Base-by-base conservation (phyloP, 179 eudicot genomes). In the Camellia oleifera region DNA sequence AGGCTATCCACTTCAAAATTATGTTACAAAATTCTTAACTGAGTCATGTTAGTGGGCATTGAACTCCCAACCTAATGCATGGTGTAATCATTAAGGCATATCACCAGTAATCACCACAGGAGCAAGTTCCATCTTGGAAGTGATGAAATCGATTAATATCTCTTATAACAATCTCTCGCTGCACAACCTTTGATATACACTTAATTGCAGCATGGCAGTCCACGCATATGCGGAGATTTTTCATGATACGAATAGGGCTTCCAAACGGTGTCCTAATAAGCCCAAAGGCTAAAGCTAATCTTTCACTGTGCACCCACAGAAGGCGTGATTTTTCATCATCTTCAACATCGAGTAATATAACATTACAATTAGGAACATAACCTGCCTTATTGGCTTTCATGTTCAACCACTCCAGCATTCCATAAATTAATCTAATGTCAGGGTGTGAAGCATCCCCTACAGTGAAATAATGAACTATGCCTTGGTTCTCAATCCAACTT, bases 71-170 rank as follows among this genome's bases (percentile, higher is more conserved):
- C 52, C 52, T 48, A 48, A 0, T 48, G 52, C 52, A 48, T 48
- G 52, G 52, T 48, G 52, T 48, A 15, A 68, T 40, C 50, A 4
- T 45, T 44, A 44, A 42, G 56, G 4, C 17, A n/a, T 17, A 17
- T 81, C 64, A 81, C 80, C 76, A 76, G 15, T 76, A 81, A 44
- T 76, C 83, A 13, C 79, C 54, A 60, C 83, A 81, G 1, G 83
- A 81, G 57, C 83, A 81, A 68, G 40, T 46, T 60, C 80, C 83
- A 58, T 76, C 60, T 11, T 42, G 60, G 63, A 81, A 81, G 61
- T 69, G 83, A 81, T 81, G 83, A 76, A 81, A 81, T 14, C 80
- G 83, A 69, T 75, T 81, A 67, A 75, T 61, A 76, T 81, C 83
- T 70, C 83, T 81, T 2, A 81, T 60, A 69, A 81, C 63, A 32